Evolutionary conservation across 140 eudicot genomes (phyloP).

Genomic region (Ambrosia hybrid): DNA sequence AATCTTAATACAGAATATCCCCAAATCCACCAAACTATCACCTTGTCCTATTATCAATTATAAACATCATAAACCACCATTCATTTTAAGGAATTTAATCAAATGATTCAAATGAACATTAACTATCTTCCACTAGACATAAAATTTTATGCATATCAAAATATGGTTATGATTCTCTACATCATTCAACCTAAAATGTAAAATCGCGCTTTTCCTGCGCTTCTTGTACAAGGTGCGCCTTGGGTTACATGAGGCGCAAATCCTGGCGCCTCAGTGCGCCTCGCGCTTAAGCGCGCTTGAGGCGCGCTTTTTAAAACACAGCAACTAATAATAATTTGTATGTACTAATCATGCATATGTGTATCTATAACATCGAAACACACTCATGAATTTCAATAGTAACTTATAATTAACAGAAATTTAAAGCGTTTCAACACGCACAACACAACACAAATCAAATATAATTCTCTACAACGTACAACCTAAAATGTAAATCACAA

Average conservation of each 20-base stretch:
- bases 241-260: too few relatives aligned
- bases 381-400: neutral
- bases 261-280: too few relatives aligned
- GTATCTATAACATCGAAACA: neutral
- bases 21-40: conserved; percentile 7
- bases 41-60: conserved; percentile 3
- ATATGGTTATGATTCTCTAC: neutral
- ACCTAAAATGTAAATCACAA: too few relatives aligned
- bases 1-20: neutral
- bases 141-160: neutral
- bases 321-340: neutral
- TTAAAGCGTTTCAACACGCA: neutral
- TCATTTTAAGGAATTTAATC: neutral
- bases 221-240: too few relatives aligned
- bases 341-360: neutral
- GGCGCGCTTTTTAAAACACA: too few relatives aligned
- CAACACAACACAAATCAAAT: too few relatives aligned
- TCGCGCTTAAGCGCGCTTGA: too few relatives aligned
- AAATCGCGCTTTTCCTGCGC: too few relatives aligned
- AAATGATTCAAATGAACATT: neutral
- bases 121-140: neutral
- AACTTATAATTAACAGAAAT: neutral
- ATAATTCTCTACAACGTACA: too few relatives aligned
- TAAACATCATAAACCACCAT: neutral
- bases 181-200: neutral